Evolutionary conservation across 345 rosid species (phyloP), one percentile per base, ranked within the genome.

Genomic region (Populus nigra): DNA sequence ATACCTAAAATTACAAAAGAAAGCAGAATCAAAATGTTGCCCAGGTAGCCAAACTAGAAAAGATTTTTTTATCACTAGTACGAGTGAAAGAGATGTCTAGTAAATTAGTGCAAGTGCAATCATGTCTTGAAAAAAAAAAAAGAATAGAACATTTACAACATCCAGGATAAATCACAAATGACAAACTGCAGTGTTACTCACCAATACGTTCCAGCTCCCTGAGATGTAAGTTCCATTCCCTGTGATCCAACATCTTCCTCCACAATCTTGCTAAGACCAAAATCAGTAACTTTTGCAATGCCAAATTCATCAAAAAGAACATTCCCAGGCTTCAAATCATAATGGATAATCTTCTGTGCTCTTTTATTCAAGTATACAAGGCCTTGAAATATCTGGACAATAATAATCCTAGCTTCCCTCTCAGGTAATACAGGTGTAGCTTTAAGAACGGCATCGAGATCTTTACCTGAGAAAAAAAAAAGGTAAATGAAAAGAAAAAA

Each of bases 151-250:
- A 63, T 68, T 75, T 47, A 53, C 59, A 53, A 31, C 57, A 50
- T 35, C 69, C 65, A 27, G 65, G 69, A 43, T 35, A 49, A 74
- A 62, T 72, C 66, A 79, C 25, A 67, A 50, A 69, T 72, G 47
- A 38, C 15, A 74, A 73, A 62, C 67, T 80, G 59, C 70, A 75
- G 76, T 68, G 79, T 23, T 3, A 74, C 91, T 88, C 77, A 94
- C 99, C 99, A 96, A 84, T 96, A 94, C 49, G 99, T 94, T 84
- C 99, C 99, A 77, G 99, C 99, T 83, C 99, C 99, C 81, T 94
- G 99, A 77, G 99, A 96, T 49, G 99, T 96, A 78, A 96, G 97
- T 82, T 96, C 99, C 99, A 94, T 96, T 66, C 99, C 99, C 86
- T 89, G 97, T 35, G 99, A 90, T 78, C 97, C 98, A 79, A 89